Base-by-base conservation (phyloP, 176 grass and related monocot species). In the Rhynchospora tenuis region DNA sequence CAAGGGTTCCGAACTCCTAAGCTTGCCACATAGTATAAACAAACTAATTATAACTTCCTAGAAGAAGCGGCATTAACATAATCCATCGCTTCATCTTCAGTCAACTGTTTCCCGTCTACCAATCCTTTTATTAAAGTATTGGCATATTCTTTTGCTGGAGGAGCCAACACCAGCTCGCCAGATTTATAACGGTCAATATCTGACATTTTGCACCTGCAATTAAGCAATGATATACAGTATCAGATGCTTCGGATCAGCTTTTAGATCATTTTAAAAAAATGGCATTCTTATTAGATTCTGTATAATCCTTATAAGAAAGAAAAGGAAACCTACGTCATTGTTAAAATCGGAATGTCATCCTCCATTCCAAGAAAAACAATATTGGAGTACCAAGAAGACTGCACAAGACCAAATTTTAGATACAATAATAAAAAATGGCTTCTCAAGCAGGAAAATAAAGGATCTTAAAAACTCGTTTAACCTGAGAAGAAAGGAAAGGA, bases 311-410 rank as follows among this genome's bases (percentile, higher is more conserved):
- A 8, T 19, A 50, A 10, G 81, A 52, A 77, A 12, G 4, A 63
- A 59, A 50, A 84, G 72, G 26, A 31, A 64, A 84, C 87, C 61
- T 87, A 95, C 95, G 92, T 98, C 89, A 91, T 86, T 54, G 92
- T 93, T 66, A 98, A 86, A 77, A 98, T 95, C 81, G 96, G 96
- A 89, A 95, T 81, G 29, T 38, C 84, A 87, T 90, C 89, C 88
- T 98, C 92, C 68, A 86, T 81, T 42, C 89, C 93, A 47, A 98
- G 88, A 90, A 84, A 89, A 83, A 98, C 63, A 82, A 98, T 87
- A 76, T 94, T 98, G 44, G 96, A 88, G 62, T 95, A 98, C 90
- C 91, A 88, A 84, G 88, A 85, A 89, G 74, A 85, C 96, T 98
- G 93, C 85, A 93, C 47, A 67, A 91, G 77, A 69, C 16, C 54